A percentile compares a stretch with the other conserved stretches of the same genome.
Evolutionary conservation across 1,139 yeast genomes (phyloP).

Genomic region (Petasospora fabianii): DNA sequence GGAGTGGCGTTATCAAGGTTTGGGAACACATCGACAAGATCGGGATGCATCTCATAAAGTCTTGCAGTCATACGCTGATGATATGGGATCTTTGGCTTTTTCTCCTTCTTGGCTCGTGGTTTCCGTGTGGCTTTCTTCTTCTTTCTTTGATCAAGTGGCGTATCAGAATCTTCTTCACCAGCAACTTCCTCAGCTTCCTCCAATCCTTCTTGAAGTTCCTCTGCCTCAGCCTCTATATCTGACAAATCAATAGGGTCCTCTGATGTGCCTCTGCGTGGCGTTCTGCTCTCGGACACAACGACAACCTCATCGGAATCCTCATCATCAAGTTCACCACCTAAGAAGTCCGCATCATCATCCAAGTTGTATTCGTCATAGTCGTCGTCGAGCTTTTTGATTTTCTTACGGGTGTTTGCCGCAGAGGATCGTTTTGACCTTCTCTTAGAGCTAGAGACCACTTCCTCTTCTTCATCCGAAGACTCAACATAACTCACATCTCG

Average conservation of each 20-base stretch:
- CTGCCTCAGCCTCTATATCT: conserved; percentile 21
- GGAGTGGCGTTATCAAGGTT: conserved; percentile 49
- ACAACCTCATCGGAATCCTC: conserved; percentile 25
- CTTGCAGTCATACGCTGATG: conserved; percentile 63
- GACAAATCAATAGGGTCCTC: conserved; percentile 21
- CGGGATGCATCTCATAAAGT: conserved; percentile 73
- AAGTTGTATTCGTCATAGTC: conserved; percentile 32
- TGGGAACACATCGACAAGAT: conserved; percentile 67
- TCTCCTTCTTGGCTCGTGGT: conserved; percentile 27
- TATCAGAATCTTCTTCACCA: conserved; percentile 24
- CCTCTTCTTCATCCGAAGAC: conserved; percentile 16
- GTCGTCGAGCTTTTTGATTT: conserved; percentile 27
- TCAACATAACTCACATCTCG: conserved; percentile 14
- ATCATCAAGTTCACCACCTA: conserved; percentile 15
- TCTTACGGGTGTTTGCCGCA: conserved; percentile 17
- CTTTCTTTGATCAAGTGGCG: conserved; percentile 22
- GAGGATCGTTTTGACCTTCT: conserved; percentile 12
- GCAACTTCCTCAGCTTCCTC: conserved; percentile 13
- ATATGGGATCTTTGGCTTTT: conserved; percentile 61
- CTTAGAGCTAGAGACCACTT: conserved; percentile 1
- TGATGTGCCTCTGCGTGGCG: conserved; percentile 4
- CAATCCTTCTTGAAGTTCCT: too few relatives aligned
- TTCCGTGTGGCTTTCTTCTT: conserved; percentile 21
- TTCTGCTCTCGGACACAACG: conserved; percentile 7
- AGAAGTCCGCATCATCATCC: conserved; percentile 27